Evolutionary conservation across 1,139 yeast species (phyloP).

Genomic region (Schwanniomyces etchellsii): DNA sequence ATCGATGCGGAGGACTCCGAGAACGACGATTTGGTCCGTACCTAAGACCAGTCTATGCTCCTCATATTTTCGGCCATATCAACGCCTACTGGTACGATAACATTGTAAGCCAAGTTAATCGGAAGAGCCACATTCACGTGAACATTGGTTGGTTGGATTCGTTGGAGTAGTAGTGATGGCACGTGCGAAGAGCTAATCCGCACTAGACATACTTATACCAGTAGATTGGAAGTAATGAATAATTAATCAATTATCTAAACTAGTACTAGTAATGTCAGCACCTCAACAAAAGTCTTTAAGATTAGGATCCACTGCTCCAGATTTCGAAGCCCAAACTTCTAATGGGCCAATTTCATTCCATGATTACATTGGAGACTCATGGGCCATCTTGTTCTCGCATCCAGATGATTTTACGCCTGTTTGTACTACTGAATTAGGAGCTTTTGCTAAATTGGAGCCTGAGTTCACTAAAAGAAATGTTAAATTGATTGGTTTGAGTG

Average conservation of each 20-base stretch:
- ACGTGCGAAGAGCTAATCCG: constrained; percentile 12
- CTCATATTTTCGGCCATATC: no score
- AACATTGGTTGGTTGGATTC: no score
- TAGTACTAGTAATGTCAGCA: neutral
- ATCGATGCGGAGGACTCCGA: constrained; percentile 49
- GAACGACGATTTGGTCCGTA: constrained; percentile 11
- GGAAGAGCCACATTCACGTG: no score
- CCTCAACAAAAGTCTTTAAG: constrained; percentile 14
- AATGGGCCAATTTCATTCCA: constrained; percentile 72
- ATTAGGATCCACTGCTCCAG: constrained; percentile 74
- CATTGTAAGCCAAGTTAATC: no score
- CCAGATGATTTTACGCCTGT: constrained; percentile 90
- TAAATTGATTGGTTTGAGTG: constrained; percentile 74
- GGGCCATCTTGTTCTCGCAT: constrained; percentile 81
- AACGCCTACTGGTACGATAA: no score
- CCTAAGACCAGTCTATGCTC: neutral
- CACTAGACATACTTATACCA: neutral
- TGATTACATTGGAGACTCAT: constrained; percentile 65
- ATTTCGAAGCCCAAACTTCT: constrained; percentile 70
- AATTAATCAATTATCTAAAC: neutral
- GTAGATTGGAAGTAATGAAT: neutral
- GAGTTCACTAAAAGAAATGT: constrained; percentile 74
- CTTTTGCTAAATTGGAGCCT: constrained; percentile 77
- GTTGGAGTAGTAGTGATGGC: constrained; percentile 11
- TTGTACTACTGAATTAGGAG: constrained; percentile 87